Evolutionary conservation across 352 stramenopile species (phyloP).

Genomic region (Globisporangium spiculum): DNA sequence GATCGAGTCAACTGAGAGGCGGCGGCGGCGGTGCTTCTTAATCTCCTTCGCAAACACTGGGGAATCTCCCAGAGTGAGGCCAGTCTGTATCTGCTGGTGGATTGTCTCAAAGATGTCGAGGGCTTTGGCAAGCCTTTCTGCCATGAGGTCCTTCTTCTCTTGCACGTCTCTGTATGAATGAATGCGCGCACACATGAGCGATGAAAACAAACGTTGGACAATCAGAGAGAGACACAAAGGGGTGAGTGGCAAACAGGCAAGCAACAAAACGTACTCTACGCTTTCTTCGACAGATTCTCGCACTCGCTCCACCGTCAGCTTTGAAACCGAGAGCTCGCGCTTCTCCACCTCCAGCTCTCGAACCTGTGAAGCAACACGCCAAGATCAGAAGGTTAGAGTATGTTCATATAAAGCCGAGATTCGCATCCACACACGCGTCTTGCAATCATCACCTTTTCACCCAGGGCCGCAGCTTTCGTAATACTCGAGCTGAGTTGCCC

Average conservation of each 20-base stretch:
- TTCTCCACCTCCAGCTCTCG: conserved; percentile 1
- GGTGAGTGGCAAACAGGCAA: neutral
- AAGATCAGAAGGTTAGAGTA: neutral
- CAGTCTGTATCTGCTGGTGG: neutral
- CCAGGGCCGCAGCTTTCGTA: neutral
- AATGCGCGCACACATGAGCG: neutral
- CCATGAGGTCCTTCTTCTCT: conserved; percentile 1
- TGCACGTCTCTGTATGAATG: neutral
- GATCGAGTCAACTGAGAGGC: conserved; percentile 6
- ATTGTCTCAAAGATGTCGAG: conserved; percentile 8
- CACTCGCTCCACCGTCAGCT: neutral
- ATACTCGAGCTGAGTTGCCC: neutral
- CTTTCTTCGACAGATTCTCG: neutral
- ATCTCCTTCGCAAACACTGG: neutral
- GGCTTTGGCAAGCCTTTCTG: neutral
- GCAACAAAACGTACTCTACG: neutral
- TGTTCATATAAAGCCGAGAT: neutral
- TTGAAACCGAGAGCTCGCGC: neutral
- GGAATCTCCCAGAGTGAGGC: neutral
- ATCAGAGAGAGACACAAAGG: neutral
- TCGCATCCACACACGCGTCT: neutral
- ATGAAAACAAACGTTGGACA: neutral
- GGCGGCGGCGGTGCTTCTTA: neutral
- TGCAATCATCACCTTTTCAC: neutral
- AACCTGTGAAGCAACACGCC: neutral